phyloP scores from a whole-genome alignment of 129 eudicot genomes.

The sunflower (Helianthus annuus) region HanXRQr2.0-SUNRISE NC_035445.2:132042437-132042936 shows the following conservation, averaged over 20 bases:
- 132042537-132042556: too few species aligned
- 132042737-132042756: conserved; percentile 39
- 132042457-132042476: too few species aligned
- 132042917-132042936: conserved; percentile 84
- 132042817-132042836: not conserved
- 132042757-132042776: conserved; percentile 31
- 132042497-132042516: too few species aligned
- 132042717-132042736: not conserved
- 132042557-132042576: too few species aligned
- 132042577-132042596: too few species aligned
- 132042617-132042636: too few species aligned
- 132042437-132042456: too few species aligned
- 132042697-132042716: not conserved
- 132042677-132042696: not conserved
- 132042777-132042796: conserved; percentile 10
- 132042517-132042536: too few species aligned
- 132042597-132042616: too few species aligned
- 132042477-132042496: too few species aligned
- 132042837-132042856: not conserved
- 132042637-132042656: not conserved
- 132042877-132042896: conserved; percentile 79
- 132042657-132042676: not conserved
- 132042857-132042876: conserved; percentile 52
- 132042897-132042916: conserved; percentile 56
- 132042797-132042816: not conserved